Percentiles rank a stretch among this genome's conserved stretches.
These are phyloP conservation scores for Colletotrichum sp. DNA, from an alignment of 2,329 filamentous ascomycete species.

Conservation along the genomic window DNA sequence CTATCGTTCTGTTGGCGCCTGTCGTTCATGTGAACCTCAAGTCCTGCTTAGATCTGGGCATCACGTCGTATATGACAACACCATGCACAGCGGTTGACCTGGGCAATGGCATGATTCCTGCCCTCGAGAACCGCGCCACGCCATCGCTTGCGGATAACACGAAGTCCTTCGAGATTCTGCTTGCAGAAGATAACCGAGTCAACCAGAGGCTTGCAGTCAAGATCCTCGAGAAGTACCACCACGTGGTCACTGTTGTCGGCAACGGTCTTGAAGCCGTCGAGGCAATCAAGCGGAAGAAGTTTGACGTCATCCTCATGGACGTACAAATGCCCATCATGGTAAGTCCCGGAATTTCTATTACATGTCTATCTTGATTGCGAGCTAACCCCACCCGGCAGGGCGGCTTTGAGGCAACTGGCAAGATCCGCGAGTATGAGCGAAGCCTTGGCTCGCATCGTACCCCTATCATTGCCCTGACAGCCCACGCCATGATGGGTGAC, in stretches of 20 bases:
- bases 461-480: constrained; percentile 95
- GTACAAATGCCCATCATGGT: constrained; percentile 99
- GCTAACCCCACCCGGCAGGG: constrained; percentile 56
- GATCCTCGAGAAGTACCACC: constrained; percentile 96
- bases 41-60: constrained; percentile 90
- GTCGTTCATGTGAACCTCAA: constrained; percentile 91
- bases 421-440: constrained; percentile 94
- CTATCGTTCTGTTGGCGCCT: constrained; percentile 89
- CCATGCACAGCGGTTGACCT: constrained; percentile 93
- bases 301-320: constrained; percentile 98
- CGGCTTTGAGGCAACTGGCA: constrained; percentile 94
- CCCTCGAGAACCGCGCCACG: constrained; percentile 89
- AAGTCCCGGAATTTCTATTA: constrained; percentile 36
- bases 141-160: constrained; percentile 92
- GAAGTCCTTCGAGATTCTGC: constrained; percentile 91
- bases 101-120: constrained; percentile 94
- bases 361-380: constrained; percentile 1
- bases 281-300: constrained; percentile 88
- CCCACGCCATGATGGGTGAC: constrained; percentile 98
- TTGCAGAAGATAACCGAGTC: constrained; percentile 96
- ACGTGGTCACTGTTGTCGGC: constrained; percentile 88
- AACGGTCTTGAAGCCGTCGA: constrained; percentile 95
- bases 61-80: constrained; percentile 99
- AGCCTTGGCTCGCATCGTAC: constrained; percentile 81
- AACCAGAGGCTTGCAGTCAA: constrained; percentile 96